Evolutionary conservation across 345 rosid genomes (phyloP).

Genomic region (Aurinia saxatilis): DNA sequence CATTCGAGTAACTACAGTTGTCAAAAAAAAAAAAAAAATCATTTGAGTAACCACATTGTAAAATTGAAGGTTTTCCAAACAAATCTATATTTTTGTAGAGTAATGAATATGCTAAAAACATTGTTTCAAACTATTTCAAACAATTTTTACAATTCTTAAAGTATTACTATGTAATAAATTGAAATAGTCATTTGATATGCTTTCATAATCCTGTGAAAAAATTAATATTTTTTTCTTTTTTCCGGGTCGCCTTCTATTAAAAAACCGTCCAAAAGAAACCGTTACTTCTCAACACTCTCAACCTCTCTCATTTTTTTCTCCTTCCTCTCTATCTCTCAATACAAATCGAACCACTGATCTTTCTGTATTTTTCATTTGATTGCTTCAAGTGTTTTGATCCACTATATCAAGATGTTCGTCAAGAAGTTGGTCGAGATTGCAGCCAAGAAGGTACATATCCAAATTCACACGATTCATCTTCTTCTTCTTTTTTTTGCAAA

Average conservation of each 20-base stretch:
- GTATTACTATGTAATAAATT: no score
- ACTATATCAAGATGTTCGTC: slow-evolving; percentile 22
- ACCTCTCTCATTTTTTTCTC: neutral
- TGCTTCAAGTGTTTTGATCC: neutral
- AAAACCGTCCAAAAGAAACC: slow-evolving; percentile 24
- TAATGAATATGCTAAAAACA: no score
- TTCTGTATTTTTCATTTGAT: neutral
- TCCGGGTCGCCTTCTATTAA: neutral
- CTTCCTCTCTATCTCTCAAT: neutral
- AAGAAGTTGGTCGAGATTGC: slow-evolving; percentile 31
- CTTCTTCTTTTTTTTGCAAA: neutral
- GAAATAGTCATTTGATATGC: neutral
- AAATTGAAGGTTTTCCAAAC: no score
- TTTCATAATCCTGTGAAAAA: neutral
- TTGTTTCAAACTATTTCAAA: neutral
- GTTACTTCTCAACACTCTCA: slow-evolving; percentile 17
- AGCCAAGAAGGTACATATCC: slow-evolving; percentile 22
- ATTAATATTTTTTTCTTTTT: neutral
- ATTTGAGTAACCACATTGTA: no score
- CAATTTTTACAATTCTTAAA: neutral
- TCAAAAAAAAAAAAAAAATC: no score
- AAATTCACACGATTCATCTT: neutral
- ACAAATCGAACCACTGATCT: neutral
- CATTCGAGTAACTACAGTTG: no score
- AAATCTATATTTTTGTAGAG: no score